Evolutionary conservation across 768 basidiomycete species (phyloP).

Genomic region (Mycena latifolia): DNA sequence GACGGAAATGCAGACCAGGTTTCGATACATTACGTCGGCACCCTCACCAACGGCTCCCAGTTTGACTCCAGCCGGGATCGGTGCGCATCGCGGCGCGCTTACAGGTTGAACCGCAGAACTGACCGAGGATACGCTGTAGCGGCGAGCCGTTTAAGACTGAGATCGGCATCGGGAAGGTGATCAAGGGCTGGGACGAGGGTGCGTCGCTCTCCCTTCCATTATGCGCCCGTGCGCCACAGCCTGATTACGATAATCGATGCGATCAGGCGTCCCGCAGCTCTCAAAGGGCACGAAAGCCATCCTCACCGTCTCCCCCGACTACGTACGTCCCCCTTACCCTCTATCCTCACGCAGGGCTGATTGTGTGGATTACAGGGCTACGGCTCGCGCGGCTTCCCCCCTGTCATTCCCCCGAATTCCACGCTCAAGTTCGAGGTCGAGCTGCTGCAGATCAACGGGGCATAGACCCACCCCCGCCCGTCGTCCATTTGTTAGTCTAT

Average conservation of each 20-base stretch:
- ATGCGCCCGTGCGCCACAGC: neutral
- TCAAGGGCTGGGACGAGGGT: conserved; percentile 95
- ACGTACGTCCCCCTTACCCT: conserved; percentile 61
- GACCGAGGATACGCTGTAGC: conserved; percentile 48
- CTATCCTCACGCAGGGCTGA: conserved; percentile 14
- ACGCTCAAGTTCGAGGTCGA: conserved; percentile 88
- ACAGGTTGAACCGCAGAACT: neutral
- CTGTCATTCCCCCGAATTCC: conserved; percentile 82
- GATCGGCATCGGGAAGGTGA: conserved; percentile 87
- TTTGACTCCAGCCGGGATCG: conserved; percentile 87
- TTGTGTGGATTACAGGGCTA: conserved; percentile 65
- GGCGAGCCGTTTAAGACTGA: conserved; percentile 70
- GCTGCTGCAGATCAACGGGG: conserved; percentile 73
- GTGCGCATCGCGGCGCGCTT: conserved; percentile 52
- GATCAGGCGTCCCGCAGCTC: conserved; percentile 78
- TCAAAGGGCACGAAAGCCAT: conserved; percentile 82
- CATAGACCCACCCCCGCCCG: neutral
- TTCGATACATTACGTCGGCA: conserved; percentile 85
- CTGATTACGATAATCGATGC: conserved; percentile 39
- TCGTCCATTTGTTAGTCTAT: neutral
- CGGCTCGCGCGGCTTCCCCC: conserved; percentile 80
- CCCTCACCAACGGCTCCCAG: conserved; percentile 66
- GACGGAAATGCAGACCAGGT: conserved; percentile 66
- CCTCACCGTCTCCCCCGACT: conserved; percentile 80
- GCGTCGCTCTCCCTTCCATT: conserved; percentile 32